Evolutionary conservation across 345 rosid genomes (phyloP).

Genomic region (Dipteronia dyeriana): DNA sequence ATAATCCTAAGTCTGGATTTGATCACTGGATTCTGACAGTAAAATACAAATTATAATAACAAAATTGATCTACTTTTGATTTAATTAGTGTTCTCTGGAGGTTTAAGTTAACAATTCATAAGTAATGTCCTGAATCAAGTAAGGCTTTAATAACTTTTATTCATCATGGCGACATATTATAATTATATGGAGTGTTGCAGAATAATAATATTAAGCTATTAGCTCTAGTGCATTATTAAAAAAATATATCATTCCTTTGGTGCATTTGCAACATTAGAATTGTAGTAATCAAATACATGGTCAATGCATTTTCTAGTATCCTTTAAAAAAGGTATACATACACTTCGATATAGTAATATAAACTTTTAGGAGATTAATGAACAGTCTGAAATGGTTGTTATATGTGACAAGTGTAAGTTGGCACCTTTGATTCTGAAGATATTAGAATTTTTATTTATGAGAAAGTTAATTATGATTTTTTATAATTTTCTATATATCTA

Average conservation of each 20-base stretch:
- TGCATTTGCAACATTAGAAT: neutral
- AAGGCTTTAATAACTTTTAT: neutral
- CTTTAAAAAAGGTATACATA: neutral
- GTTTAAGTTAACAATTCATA: neutral
- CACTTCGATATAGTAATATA: neutral
- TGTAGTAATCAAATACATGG: neutral
- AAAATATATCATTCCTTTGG: neutral
- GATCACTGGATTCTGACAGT: neutral
- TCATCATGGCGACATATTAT: neutral
- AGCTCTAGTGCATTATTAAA: neutral
- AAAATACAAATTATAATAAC: neutral
- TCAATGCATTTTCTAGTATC: neutral
- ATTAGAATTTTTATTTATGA: neutral
- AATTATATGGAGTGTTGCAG: neutral
- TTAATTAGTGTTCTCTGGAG: neutral
- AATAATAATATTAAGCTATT: neutral
- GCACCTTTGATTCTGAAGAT: neutral
- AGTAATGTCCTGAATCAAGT: neutral
- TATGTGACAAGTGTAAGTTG: neutral
- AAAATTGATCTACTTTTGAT: neutral
- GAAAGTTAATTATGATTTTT: neutral
- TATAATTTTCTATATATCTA: too few relatives aligned
- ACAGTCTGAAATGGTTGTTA: neutral
- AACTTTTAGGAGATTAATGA: neutral
- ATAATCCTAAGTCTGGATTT: slow-evolving; percentile 1